These are phyloP conservation scores for Balakata baccata DNA, from an alignment of 345 rosid genomes.

Conservation along the genomic window DNA sequence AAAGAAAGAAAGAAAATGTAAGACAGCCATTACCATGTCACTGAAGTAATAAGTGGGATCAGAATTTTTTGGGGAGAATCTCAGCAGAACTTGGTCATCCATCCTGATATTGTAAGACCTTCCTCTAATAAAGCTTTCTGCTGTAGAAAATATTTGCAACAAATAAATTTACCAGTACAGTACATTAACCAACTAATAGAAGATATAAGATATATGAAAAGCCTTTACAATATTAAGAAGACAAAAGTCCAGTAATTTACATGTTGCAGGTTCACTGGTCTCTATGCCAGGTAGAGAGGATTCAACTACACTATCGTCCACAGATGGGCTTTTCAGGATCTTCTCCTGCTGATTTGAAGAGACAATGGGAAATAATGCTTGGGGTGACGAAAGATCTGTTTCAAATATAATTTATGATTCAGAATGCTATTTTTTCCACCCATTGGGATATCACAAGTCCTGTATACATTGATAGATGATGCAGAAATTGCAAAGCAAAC, in stretches of 20 bases:
- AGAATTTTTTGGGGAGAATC: slow-evolving; percentile 88
- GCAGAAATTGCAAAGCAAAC: slow-evolving; percentile 5
- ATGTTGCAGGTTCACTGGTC: slow-evolving; percentile 50
- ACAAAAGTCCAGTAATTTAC: slow-evolving; percentile 37
- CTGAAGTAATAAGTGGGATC: slow-evolving; percentile 91
- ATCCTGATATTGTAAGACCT: slow-evolving; percentile 95
- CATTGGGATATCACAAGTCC: background rate
- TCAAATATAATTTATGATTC: slow-evolving; percentile 14
- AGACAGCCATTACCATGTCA: slow-evolving; percentile 59
- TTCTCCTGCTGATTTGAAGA: slow-evolving; percentile 50
- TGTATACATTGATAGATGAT: background rate
- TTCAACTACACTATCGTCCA: slow-evolving; percentile 39
- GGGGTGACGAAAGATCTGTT: slow-evolving; percentile 42
- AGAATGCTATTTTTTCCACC: slow-evolving; percentile 20
- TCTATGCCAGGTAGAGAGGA: slow-evolving; percentile 34
- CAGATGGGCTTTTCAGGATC: slow-evolving; percentile 36
- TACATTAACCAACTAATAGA: slow-evolving; percentile 14
- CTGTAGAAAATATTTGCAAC: slow-evolving; percentile 59
- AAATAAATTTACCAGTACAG: slow-evolving; percentile 39
- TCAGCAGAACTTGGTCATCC: slow-evolving; percentile 84
- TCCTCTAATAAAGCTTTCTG: slow-evolving; percentile 90
- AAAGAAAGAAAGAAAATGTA: background rate
- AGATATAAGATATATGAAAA: slow-evolving; percentile 20
- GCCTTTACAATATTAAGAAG: slow-evolving; percentile 3
- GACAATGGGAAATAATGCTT: slow-evolving; percentile 31